phyloP scores from a whole-genome alignment of 371 early-diverging fungal genomes.

The Smittium culicis region DNA sequence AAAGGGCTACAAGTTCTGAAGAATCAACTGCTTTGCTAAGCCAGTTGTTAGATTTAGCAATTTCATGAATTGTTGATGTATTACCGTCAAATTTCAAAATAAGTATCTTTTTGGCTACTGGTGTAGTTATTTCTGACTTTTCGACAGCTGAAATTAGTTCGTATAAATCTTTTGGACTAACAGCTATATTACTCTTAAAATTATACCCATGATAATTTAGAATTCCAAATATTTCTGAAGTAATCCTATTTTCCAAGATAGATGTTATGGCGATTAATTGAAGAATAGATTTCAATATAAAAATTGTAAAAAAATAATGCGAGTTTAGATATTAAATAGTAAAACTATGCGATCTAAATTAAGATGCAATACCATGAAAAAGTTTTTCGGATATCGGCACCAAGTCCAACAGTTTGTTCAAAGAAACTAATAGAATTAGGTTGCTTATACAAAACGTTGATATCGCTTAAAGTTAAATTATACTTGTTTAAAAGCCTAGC shows the following conservation, averaged over 20 bases:
- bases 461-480: slow-evolving; percentile 38
- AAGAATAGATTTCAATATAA: too few species aligned
- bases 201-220: slow-evolving; percentile 41
- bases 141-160: slow-evolving; percentile 49
- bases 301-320: too few species aligned
- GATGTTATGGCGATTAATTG: too few species aligned
- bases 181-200: slow-evolving; percentile 39
- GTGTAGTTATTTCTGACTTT: slow-evolving; percentile 37
- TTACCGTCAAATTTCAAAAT: slow-evolving; percentile 50
- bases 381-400: slow-evolving; percentile 1
- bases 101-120: slow-evolving; percentile 48
- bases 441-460: slow-evolving; percentile 51
- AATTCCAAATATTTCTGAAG: slow-evolving; percentile 61
- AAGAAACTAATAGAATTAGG: slow-evolving; percentile 56
- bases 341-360: background rate
- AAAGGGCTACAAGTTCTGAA: slow-evolving; percentile 35
- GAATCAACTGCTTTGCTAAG: slow-evolving; percentile 40
- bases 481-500: slow-evolving; percentile 48
- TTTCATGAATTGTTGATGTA: slow-evolving; percentile 33
- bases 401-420: slow-evolving; percentile 36
- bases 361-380: background rate
- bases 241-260: too few species aligned
- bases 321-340: too few species aligned
- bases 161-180: slow-evolving; percentile 44
- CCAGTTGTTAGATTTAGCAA: slow-evolving; percentile 59